A percentile compares a stretch with the other conserved stretches of the same genome.
Evolutionary conservation across 495 filamentous ascomycete genomes (phyloP).

Genomic region (Penicillium malachiteum): DNA sequence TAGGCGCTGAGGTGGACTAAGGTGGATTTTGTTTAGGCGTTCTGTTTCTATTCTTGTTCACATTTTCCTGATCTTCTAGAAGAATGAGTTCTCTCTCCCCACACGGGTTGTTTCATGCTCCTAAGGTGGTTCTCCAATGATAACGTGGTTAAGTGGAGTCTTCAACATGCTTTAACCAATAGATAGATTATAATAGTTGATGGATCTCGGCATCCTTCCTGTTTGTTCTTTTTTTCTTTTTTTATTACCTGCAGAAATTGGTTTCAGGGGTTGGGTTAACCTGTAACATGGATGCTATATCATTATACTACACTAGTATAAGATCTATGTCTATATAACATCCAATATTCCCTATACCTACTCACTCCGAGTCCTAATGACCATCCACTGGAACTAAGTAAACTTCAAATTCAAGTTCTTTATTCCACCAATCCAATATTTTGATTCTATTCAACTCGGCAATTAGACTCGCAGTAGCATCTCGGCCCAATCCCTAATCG

Average conservation of each 20-base stretch:
- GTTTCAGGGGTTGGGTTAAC: not conserved
- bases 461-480: no score
- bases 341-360: no score
- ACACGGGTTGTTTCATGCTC: slow-evolving; percentile 13
- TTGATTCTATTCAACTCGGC: no score
- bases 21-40: not conserved
- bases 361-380: no score
- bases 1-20: not conserved
- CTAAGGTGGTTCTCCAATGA: slow-evolving; percentile 1
- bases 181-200: not conserved
- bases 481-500: no score
- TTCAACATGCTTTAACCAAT: not conserved
- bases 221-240: not conserved
- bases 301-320: no score
- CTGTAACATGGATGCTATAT: not conserved
- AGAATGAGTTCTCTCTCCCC: slow-evolving; percentile 9
- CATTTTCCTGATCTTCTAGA: slow-evolving; percentile 7
- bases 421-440: no score
- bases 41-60: not conserved
- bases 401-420: no score
- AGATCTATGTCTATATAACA: no score
- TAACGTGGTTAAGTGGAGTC: not conserved
- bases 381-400: no score
- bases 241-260: not conserved
- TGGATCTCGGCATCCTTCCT: not conserved